A percentile compares a stretch with the other conserved stretches of the same genome.
These are phyloP conservation scores for Leccinum solheimii DNA, from an alignment of 1,284 basidiomycete genomes.

Conservation along the genomic window DNA sequence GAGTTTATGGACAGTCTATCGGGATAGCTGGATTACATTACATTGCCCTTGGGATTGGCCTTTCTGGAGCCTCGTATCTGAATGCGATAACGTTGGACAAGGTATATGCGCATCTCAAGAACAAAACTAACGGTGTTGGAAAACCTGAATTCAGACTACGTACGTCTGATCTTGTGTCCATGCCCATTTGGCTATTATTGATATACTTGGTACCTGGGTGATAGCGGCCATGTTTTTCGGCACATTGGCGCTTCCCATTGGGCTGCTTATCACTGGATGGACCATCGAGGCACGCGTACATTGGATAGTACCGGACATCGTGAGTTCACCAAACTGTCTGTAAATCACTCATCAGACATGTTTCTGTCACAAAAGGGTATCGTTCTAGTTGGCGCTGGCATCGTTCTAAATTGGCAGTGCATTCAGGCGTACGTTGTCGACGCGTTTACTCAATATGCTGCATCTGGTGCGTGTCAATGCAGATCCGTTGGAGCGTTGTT, in stretches of 20 bases:
- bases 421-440: constrained; percentile 57
- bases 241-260: constrained; percentile 53
- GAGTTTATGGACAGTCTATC: constrained; percentile 47
- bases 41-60: constrained; percentile 50
- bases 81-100: constrained; percentile 50
- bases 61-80: constrained; percentile 45
- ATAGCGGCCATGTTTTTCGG: constrained; percentile 63
- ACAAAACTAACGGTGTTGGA: constrained; percentile 45
- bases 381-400: constrained; percentile 43
- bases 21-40: constrained; percentile 65
- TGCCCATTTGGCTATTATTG: neutral
- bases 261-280: constrained; percentile 69
- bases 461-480: constrained; percentile 41
- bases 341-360: neutral
- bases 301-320: constrained; percentile 71
- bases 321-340: constrained; percentile 30
- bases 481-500: constrained; percentile 2
- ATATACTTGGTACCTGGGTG: too few relatives aligned
- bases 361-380: constrained; percentile 44
- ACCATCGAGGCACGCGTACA: constrained; percentile 48
- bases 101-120: constrained; percentile 45
- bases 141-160: constrained; percentile 49
- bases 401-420: constrained; percentile 46
- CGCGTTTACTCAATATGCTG: constrained; percentile 54
- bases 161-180: constrained; percentile 10